phyloP scores from a whole-genome alignment of 306 rosid species.

The Delonix regia region DNA sequence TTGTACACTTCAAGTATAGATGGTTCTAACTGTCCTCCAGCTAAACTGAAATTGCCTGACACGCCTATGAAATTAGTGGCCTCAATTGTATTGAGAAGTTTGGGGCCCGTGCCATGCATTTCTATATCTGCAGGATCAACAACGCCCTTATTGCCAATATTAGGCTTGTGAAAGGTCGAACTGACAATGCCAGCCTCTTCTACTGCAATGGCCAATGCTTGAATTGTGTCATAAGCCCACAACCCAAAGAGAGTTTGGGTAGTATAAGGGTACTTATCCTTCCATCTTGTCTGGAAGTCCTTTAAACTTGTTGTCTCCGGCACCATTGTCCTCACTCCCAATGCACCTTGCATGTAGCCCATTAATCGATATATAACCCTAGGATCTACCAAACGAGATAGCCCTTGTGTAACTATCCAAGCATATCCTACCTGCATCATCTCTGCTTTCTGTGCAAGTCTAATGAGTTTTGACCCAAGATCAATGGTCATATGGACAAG shows the following conservation, averaged over 20 bases:
- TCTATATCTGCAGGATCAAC: no score
- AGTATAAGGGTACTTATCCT: neutral
- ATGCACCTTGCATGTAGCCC: neutral
- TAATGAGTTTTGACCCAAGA: conserved; percentile 29
- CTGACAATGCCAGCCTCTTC: neutral
- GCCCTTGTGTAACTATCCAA: conserved; percentile 34
- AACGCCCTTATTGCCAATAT: no score
- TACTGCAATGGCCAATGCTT: neutral
- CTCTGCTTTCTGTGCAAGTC: conserved; percentile 23
- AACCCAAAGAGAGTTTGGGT: neutral
- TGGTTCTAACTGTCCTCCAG: conserved; percentile 36
- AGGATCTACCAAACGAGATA: conserved; percentile 38
- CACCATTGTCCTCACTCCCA: neutral
- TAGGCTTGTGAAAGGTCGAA: no score
- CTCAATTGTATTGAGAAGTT: neutral
- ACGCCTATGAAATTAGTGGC: conserved; percentile 22
- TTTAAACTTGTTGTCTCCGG: neutral
- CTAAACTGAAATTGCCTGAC: conserved; percentile 36
- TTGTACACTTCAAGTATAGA: conserved; percentile 46
- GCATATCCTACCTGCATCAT: conserved; percentile 44
- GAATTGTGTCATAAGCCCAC: neutral
- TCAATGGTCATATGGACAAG: conserved; percentile 43
- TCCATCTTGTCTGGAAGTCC: neutral
- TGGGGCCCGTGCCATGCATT: neutral
- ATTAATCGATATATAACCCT: neutral